Conservation (phyloP, 192 early-diverging fungal species). For the Coemansia sp. region DNA sequence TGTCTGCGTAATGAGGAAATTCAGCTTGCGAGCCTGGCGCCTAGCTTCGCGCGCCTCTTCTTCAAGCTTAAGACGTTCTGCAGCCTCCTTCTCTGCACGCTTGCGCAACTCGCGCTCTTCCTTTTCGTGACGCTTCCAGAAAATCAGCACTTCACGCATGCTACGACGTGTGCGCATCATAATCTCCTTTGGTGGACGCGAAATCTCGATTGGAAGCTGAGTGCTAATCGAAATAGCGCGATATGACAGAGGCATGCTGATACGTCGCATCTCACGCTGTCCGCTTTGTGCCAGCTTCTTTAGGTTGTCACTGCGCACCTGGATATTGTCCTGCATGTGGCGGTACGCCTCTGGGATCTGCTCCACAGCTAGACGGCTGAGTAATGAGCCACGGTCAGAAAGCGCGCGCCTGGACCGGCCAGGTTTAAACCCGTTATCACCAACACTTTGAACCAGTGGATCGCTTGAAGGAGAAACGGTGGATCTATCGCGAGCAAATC, state of each 20-base stretch:
- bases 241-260: conserved; percentile 24
- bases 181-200: conserved; percentile 58
- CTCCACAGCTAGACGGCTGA: conserved; percentile 26
- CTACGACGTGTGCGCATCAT: conserved; percentile 62
- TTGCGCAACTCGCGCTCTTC: conserved; percentile 88
- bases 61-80: conserved; percentile 71
- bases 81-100: conserved; percentile 81
- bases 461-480: conserved; percentile 28
- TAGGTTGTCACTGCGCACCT: conserved; percentile 57
- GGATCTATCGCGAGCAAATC: conserved; percentile 23
- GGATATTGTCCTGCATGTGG: conserved; percentile 34
- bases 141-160: conserved; percentile 77
- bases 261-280: conserved; percentile 69
- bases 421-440: conserved; percentile 12
- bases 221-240: conserved; percentile 22
- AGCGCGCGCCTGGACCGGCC: background rate
- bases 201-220: conserved; percentile 22
- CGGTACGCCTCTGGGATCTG: conserved; percentile 46
- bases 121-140: conserved; percentile 89
- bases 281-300: conserved; percentile 69
- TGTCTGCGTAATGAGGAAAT: conserved; percentile 90
- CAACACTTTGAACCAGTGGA: conserved; percentile 12
- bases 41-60: conserved; percentile 80
- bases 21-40: conserved; percentile 84
- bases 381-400: conserved; percentile 13